phyloP scores from a whole-genome alignment of 106 monocot genomes.

The Dendrobium catenatum region DNA sequence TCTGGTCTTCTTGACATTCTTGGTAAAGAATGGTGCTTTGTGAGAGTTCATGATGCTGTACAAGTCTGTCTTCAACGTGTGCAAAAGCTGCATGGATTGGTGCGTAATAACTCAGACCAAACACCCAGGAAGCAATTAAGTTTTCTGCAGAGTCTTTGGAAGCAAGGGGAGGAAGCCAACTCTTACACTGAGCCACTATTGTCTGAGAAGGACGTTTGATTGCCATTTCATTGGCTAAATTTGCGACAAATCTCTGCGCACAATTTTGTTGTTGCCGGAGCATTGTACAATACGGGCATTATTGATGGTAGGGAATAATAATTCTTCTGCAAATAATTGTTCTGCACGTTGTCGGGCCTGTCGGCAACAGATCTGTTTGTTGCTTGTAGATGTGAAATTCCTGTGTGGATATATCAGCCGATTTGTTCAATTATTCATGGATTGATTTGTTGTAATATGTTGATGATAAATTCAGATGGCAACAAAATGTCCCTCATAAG shows the following conservation, averaged over 20 bases:
- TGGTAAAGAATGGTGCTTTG: slow-evolving; percentile 88
- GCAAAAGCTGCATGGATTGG: slow-evolving; percentile 25
- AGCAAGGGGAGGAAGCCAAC: slow-evolving; percentile 20
- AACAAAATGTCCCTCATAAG: too few species aligned
- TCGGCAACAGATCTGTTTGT: background rate
- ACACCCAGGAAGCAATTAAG: slow-evolving; percentile 13
- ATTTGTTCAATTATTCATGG: too few species aligned
- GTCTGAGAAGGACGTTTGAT: slow-evolving; percentile 19
- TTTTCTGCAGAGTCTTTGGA: slow-evolving; percentile 32
- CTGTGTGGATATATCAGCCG: too few species aligned
- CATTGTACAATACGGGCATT: background rate
- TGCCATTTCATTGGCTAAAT: background rate
- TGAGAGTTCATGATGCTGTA: slow-evolving; percentile 91
- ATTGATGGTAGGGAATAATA: background rate
- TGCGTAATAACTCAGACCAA: slow-evolving; percentile 10
- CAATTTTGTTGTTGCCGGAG: background rate
- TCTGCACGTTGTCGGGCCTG: too few species aligned
- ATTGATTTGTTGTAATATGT: too few species aligned
- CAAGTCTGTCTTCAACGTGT: slow-evolving; percentile 87
- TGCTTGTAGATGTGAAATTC: background rate
- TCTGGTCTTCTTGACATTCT: slow-evolving; percentile 70
- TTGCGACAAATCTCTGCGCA: background rate
- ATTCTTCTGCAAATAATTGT: background rate
- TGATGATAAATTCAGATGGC: too few species aligned
- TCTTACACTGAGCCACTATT: slow-evolving; percentile 7